phyloP scores from a whole-genome alignment of 2,329 filamentous ascomycete species.

The Epichloe hybrida region DNA sequence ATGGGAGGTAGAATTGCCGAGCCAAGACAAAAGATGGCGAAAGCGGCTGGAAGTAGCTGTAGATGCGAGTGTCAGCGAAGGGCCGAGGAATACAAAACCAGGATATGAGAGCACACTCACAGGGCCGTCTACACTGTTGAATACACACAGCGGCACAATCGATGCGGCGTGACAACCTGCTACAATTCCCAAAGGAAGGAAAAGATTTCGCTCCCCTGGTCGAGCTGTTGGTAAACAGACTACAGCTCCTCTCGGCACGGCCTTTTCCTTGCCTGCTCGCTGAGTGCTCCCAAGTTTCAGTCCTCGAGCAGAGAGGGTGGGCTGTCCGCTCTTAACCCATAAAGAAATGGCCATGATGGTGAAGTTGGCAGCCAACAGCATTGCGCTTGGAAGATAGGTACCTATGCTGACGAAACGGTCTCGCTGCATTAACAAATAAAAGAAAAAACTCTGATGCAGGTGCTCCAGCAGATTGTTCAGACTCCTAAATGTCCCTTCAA shows the following conservation, averaged over 20 bases:
- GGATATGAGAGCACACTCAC: conserved; percentile 32
- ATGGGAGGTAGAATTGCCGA: conserved; percentile 44
- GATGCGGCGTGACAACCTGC: conserved; percentile 62
- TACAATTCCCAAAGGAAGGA: conserved; percentile 62
- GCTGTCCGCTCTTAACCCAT: conserved; percentile 77
- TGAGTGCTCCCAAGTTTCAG: neutral
- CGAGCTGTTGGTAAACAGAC: neutral
- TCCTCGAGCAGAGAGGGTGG: conserved; percentile 1
- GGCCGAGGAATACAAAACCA: neutral
- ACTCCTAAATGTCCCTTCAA: conserved; percentile 85
- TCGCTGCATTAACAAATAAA: conserved; percentile 85
- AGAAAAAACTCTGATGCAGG: conserved; percentile 99
- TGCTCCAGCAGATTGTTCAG: conserved; percentile 95
- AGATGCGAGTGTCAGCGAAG: neutral
- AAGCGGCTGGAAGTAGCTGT: conserved; percentile 46
- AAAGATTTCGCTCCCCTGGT: conserved; percentile 49
- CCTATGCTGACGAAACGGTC: conserved; percentile 96
- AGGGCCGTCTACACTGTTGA: conserved; percentile 57
- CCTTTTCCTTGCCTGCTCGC: neutral
- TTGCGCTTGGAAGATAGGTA: conserved; percentile 93
- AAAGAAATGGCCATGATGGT: conserved; percentile 87
- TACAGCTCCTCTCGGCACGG: conserved; percentile 19
- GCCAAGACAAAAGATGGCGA: conserved; percentile 40
- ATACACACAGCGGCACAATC: conserved; percentile 69
- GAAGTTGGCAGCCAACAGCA: conserved; percentile 89